Percentiles rank a stretch among this genome's conserved stretches.
These are phyloP conservation scores for Xylaria sp. DNA, from an alignment of 2,329 filamentous ascomycete species.

Conservation along the genomic window DNA sequence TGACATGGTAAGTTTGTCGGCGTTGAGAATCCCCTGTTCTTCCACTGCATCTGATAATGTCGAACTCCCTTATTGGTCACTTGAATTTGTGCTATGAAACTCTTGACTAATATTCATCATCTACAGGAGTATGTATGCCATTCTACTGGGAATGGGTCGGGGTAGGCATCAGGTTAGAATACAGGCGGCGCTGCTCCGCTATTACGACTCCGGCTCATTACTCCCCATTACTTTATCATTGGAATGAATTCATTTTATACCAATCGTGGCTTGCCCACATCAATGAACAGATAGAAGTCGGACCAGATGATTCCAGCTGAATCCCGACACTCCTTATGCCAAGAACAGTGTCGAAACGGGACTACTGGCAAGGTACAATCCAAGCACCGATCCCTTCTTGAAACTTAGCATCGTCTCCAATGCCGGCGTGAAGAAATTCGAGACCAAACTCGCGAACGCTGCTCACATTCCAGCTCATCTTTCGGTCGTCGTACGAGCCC, in stretches of 20 bases:
- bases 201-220: slow-evolving; percentile 14
- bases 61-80: neutral
- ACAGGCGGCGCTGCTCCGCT: neutral
- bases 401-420: slow-evolving; percentile 37
- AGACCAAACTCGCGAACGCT: slow-evolving; percentile 39
- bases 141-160: neutral
- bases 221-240: slow-evolving; percentile 24
- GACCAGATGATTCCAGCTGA: neutral
- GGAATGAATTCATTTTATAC: slow-evolving; percentile 16
- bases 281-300: slow-evolving; percentile 7
- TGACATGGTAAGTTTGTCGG: neutral
- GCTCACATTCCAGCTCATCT: slow-evolving; percentile 38
- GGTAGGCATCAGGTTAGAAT: slow-evolving; percentile 7
- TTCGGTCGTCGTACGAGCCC: slow-evolving; percentile 20
- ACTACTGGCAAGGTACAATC: slow-evolving; percentile 38
- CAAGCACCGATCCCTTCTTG: slow-evolving; percentile 40
- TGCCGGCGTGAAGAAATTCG: slow-evolving; percentile 40
- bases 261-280: slow-evolving; percentile 15
- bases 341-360: slow-evolving; percentile 1
- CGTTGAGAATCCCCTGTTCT: neutral
- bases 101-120: slow-evolving; percentile 13
- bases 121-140: slow-evolving; percentile 11
- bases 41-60: neutral
- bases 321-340: slow-evolving; percentile 11
- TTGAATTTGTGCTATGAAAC: neutral